Conservation (phyloP, 495 filamentous ascomycete species). For the Schizothecium vesticola region DNA sequence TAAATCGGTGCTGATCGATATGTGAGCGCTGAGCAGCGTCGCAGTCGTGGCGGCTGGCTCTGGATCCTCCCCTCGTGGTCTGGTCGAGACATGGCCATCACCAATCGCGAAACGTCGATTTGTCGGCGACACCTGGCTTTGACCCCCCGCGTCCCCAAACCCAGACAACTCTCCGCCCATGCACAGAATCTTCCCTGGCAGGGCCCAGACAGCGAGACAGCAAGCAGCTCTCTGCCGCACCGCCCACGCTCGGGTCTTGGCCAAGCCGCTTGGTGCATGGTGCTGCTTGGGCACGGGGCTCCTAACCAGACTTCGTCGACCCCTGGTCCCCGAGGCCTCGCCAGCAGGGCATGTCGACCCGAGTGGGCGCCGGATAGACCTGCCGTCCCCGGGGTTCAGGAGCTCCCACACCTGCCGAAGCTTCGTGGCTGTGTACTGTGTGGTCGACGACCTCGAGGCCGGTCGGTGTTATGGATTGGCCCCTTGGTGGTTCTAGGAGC, state of each 20-base stretch:
- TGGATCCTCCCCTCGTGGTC: slow-evolving; percentile 8
- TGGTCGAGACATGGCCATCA: slow-evolving; percentile 16
- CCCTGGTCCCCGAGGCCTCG: not conserved
- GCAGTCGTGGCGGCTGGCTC: slow-evolving; percentile 6
- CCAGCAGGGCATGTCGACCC: slow-evolving; percentile 6
- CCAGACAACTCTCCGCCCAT: not conserved
- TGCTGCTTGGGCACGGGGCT: not conserved
- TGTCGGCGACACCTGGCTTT: slow-evolving; percentile 2
- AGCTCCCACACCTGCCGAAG: not conserved
- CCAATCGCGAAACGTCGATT: slow-evolving; percentile 8
- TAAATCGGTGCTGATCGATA: not conserved
- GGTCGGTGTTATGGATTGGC: not conserved
- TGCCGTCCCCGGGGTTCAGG: slow-evolving; percentile 1
- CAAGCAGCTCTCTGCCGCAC: not conserved
- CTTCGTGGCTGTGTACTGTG: slow-evolving; percentile 5
- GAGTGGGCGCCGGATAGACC: slow-evolving; percentile 1
- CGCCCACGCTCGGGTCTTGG: slow-evolving; percentile 7
- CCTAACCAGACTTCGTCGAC: not conserved
- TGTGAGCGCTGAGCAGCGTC: not conserved
- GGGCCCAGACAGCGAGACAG: not conserved
- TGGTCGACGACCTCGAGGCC: slow-evolving; percentile 3
- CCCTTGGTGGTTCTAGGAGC: slow-evolving; percentile 3
- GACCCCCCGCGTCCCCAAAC: slow-evolving; percentile 1
- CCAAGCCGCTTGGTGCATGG: slow-evolving; percentile 2
- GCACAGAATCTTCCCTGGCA: slow-evolving; percentile 10